A percentile compares a stretch with the other conserved stretches of the same genome.
phyloP scores from a whole-genome alignment of 2,329 filamentous ascomycete species.

The Sporothrix luriei region DNA sequence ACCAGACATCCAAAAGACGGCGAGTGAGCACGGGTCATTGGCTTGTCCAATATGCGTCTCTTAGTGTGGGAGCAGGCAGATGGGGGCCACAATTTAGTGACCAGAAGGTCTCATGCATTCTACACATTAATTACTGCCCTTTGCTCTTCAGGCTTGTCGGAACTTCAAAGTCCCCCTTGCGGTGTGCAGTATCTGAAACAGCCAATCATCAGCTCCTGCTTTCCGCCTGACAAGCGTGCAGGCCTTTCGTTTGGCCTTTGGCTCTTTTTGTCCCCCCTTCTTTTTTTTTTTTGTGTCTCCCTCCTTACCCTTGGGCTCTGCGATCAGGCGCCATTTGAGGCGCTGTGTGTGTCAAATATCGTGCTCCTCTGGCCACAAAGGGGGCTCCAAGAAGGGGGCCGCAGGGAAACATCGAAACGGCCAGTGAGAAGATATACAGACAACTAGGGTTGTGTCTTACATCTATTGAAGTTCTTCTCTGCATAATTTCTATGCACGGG shows the following conservation, averaged over 20 bases:
- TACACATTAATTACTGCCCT: too few relatives aligned
- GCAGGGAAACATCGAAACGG: constrained; percentile 28
- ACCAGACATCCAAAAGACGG: not conserved
- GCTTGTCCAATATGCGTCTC: not conserved
- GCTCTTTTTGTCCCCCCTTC: not conserved
- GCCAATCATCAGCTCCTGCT: constrained; percentile 39
- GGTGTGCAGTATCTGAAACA: constrained; percentile 30
- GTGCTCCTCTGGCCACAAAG: constrained; percentile 13
- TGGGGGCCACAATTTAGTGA: not conserved
- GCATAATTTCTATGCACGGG: not conserved
- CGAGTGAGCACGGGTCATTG: not conserved
- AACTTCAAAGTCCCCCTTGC: constrained; percentile 1
- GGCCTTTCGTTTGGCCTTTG: constrained; percentile 3
- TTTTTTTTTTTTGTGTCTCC: not conserved
- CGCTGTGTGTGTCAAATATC: constrained; percentile 34
- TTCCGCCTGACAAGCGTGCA: constrained; percentile 36
- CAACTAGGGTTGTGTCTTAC: not conserved
- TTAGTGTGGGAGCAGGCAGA: not conserved
- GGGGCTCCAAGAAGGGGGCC: constrained; percentile 21
- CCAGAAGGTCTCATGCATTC: not conserved
- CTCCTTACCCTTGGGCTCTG: constrained; percentile 1
- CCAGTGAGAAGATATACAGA: constrained; percentile 9
- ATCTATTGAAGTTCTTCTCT: not conserved
- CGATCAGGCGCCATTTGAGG: constrained; percentile 33
- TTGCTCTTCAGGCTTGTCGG: not conserved